Evolutionary conservation across 345 rosid genomes (phyloP).

Genomic region (Eucalyptus tenuipes): DNA sequence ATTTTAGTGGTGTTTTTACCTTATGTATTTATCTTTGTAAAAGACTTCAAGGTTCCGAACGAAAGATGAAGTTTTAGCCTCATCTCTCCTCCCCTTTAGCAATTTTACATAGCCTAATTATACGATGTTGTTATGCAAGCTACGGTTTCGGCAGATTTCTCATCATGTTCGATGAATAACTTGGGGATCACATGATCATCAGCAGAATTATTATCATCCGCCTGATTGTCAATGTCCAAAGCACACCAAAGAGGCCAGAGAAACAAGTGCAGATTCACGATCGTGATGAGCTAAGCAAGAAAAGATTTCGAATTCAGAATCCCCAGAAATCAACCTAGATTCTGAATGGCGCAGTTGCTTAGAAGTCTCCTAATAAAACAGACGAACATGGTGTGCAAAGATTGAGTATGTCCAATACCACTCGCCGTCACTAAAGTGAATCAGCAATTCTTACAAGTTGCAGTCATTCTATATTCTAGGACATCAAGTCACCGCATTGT

Average conservation of each 20-base stretch:
- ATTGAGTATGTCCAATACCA: neutral
- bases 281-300: neutral
- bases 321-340: neutral
- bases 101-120: too few relatives aligned
- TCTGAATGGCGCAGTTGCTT: neutral
- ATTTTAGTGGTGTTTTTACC: too few relatives aligned
- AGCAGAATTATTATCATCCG: too few relatives aligned
- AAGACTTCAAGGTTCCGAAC: accelerated
- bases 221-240: neutral
- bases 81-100: too few relatives aligned
- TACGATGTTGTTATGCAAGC: too few relatives aligned
- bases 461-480: neutral
- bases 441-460: neutral
- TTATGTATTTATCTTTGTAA: too few relatives aligned
- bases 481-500: neutral
- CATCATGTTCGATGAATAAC: too few relatives aligned
- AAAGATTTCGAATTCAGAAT: neutral
- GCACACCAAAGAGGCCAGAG: neutral
- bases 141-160: too few relatives aligned
- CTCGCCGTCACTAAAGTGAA: neutral
- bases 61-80: too few relatives aligned
- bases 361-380: neutral
- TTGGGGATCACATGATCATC: too few relatives aligned
- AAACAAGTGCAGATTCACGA: neutral
- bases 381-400: neutral